Evolutionary conservation across 1,284 basidiomycete species (phyloP).

Genomic region (Agroathelia rolfsii): DNA sequence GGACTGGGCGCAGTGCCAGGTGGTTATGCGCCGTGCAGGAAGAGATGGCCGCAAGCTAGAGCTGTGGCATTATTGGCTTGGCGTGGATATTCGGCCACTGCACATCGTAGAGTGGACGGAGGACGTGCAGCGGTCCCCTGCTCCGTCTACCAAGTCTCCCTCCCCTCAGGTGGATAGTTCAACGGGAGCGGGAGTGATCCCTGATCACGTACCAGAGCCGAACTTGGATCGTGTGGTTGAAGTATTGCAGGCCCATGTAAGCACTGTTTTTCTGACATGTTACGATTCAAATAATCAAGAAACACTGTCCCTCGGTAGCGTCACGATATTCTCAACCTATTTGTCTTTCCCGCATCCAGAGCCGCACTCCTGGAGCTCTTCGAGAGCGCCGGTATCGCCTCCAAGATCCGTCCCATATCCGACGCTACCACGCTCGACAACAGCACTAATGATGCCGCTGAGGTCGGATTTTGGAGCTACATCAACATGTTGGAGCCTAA

Average conservation of each 20-base stretch:
- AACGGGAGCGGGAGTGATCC: constrained; percentile 2
- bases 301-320: constrained; percentile 28
- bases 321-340: constrained; percentile 40
- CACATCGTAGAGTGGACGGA: constrained; percentile 30
- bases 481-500: no score
- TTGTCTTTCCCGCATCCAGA: constrained; percentile 65
- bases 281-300: constrained; percentile 4
- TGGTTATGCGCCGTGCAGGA: constrained; percentile 39
- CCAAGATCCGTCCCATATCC: no score
- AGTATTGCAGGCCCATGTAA: constrained; percentile 50
- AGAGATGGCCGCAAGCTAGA: constrained; percentile 65
- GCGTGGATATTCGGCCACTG: constrained; percentile 12
- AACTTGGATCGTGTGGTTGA: constrained; percentile 31
- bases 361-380: constrained; percentile 48
- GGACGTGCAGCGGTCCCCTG: no score
- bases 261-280: constrained; percentile 18
- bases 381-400: constrained; percentile 30
- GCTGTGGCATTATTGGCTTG: constrained; percentile 60
- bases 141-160: constrained; percentile 19
- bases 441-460: no score
- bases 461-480: constrained; percentile 51
- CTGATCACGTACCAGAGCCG: not conserved
- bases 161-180: constrained; percentile 21
- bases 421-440: no score
- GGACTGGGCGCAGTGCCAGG: constrained; percentile 53